phyloP scores from a whole-genome alignment of 2,329 filamentous ascomycete species.

The Nemania abortiva region DNA sequence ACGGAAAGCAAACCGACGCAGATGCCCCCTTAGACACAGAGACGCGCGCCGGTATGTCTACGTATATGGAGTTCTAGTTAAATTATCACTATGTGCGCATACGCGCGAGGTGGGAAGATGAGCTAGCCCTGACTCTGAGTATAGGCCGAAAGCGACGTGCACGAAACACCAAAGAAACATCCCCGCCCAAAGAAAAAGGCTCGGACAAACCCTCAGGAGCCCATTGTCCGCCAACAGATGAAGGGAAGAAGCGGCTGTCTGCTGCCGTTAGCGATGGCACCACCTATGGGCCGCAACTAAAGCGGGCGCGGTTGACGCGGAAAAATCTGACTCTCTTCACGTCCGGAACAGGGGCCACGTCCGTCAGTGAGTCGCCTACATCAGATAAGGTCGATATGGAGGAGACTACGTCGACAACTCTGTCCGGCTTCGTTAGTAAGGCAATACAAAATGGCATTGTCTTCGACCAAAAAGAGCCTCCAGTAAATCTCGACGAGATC shows the following conservation, averaged over 20 bases:
- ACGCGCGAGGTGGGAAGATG: neutral
- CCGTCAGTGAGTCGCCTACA: neutral
- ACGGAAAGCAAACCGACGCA: neutral
- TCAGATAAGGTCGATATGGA: too few species aligned
- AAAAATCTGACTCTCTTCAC: neutral
- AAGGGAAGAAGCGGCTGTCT: neutral
- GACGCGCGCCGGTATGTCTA: neutral
- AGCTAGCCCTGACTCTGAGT: neutral
- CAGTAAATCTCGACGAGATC: neutral
- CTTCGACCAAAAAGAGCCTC: neutral
- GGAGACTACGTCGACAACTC: neutral
- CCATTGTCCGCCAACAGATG: neutral
- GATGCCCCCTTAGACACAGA: neutral
- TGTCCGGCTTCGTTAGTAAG: neutral
- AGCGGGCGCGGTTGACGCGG: constrained; percentile 2
- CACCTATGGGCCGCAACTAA: neutral
- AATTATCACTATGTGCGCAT: neutral
- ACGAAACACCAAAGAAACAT: neutral
- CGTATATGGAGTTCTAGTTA: too few species aligned
- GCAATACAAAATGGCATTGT: neutral
- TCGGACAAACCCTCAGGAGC: neutral
- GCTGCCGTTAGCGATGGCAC: neutral
- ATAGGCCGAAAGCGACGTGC: neutral
- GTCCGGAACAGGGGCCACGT: neutral
- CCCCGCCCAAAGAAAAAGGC: neutral